Evolutionary conservation across 2,329 filamentous ascomycete genomes (phyloP), one percentile per base, ranked within the genome.

Genomic region (Calonectria pteridis): DNA sequence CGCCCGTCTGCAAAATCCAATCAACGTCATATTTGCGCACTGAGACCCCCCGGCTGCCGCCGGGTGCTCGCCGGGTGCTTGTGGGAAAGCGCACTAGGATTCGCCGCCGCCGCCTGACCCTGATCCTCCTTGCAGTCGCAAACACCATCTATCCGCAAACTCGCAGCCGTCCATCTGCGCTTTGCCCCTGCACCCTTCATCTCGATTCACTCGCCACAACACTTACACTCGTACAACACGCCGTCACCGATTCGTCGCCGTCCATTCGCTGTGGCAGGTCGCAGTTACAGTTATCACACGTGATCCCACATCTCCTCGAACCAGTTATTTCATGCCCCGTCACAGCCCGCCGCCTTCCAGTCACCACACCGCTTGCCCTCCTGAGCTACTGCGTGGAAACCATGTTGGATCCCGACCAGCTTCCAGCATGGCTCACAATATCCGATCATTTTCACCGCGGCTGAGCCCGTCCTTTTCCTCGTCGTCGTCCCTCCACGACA

Each of bases 401-500:
- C 76, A 84, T 84, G 82, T 81, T 77, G 75, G 75, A 79, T 80
- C 76, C 74, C 75, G 74, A 73, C 67, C 75, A 70, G 74, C 73
- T 73, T 79, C 75, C 77, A 80, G 70, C 79, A 85, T 85, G 84
- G 82, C 82, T 77, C 79, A 80, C 72, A 76, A 78, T 73, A 73
- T 62, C 23, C 37, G 77, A 79, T 82, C 80, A 74, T 79, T 82
- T 78, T 79, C 81, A 70, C 77, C 76, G 72, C 81, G 82, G 68
- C 76, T 83, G 77, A 79, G 78, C 59, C 79, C 83, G 64, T 79
- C 81, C 55, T 76, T 76, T 33, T 77, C 81, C 18, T 84, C 84
- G 35, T 83, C 79, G 23, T 83, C 84, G 49, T 86, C 85, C 9
- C 81, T 86, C 69, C 76, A 80, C 73, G 85, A 87, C 46, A 83